Conservation (phyloP, 2,329 filamentous ascomycete genomes). For the Calonectria leucothoes region DNA sequence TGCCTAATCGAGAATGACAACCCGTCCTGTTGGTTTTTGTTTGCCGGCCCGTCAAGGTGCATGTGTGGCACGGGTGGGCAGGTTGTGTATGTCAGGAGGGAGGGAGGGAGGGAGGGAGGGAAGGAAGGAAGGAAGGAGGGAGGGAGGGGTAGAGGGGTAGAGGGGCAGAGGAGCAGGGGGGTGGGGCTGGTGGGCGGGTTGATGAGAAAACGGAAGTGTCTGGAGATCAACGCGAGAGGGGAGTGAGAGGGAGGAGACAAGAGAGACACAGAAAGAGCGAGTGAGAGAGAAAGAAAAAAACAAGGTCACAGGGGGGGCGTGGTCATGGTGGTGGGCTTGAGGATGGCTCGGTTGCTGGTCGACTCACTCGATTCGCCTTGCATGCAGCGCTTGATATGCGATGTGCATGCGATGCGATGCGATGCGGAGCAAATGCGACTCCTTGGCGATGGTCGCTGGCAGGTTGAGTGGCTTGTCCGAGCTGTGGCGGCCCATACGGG, state of each 20-base stretch:
- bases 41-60: not conserved
- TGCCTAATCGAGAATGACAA: not conserved
- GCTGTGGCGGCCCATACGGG: not conserved
- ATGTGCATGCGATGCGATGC: slow-evolving; percentile 24
- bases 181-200: not conserved
- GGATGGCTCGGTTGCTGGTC: not conserved
- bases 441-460: slow-evolving; percentile 29
- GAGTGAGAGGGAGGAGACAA: not conserved
- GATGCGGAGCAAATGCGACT: slow-evolving; percentile 20
- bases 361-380: not conserved
- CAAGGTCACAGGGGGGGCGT: not conserved
- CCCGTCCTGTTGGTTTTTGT: not conserved
- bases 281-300: not conserved
- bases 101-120: not conserved
- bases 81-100: not conserved
- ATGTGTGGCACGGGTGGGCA: not conserved
- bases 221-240: not conserved
- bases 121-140: not conserved
- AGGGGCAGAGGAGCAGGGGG: not conserved
- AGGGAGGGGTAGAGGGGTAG: not conserved
- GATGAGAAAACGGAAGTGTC: not conserved
- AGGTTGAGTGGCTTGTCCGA: not conserved
- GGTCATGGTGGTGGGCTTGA: not conserved
- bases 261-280: not conserved
- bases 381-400: slow-evolving; percentile 7